phyloP scores from a whole-genome alignment of 257 asterid genomes.

The Parsonsia alboflavescens region DNA sequence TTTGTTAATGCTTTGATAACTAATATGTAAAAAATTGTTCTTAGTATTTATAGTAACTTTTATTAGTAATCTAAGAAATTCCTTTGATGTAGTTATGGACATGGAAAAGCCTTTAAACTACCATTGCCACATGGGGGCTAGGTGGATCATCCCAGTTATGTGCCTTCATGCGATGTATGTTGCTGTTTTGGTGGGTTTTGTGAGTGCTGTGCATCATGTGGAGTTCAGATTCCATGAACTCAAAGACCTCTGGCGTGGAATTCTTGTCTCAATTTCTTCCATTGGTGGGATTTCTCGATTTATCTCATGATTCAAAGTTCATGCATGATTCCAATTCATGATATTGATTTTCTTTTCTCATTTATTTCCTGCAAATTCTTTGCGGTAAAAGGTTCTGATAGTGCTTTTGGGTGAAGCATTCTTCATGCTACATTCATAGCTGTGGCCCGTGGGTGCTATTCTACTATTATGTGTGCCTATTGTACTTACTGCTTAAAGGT shows the following conservation, averaged over 20 bases:
- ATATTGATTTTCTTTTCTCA: background rate
- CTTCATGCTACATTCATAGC: too few species aligned
- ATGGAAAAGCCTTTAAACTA: constrained; percentile 57
- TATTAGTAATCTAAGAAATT: constrained; percentile 9
- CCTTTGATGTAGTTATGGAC: constrained; percentile 51
- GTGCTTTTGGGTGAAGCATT: background rate
- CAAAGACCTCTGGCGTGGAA: constrained; percentile 86
- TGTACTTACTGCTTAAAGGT: background rate
- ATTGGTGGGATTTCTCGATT: constrained; percentile 43
- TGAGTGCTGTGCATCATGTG: constrained; percentile 67
- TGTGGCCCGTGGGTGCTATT: background rate
- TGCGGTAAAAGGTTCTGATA: background rate
- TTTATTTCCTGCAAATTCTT: background rate
- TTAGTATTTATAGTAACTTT: background rate
- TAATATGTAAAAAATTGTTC: background rate
- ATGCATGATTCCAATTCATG: background rate
- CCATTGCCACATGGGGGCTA: constrained; percentile 72
- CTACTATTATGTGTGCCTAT: background rate
- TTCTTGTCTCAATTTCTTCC: constrained; percentile 54
- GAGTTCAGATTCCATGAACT: constrained; percentile 83
- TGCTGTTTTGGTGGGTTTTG: constrained; percentile 60
- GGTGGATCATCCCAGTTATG: constrained; percentile 57
- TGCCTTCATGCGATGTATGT: constrained; percentile 61
- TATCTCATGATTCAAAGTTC: background rate
- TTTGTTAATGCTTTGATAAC: background rate